phyloP scores from a whole-genome alignment of 306 rosid species.

The Senna tora region DNA sequence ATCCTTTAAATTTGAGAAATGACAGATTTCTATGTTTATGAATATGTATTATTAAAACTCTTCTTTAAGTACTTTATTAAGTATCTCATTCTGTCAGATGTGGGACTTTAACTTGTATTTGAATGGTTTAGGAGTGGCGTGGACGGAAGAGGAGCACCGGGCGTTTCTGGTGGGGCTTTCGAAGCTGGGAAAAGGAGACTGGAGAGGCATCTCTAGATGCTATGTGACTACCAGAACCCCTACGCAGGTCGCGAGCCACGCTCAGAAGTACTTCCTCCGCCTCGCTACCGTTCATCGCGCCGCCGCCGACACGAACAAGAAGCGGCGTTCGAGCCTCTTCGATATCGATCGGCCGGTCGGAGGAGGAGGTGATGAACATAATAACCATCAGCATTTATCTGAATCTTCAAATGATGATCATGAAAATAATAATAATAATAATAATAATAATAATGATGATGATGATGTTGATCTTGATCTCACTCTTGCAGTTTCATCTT shows the following conservation, averaged over 20 bases:
- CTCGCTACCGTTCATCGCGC: slow-evolving; percentile 52
- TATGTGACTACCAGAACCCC: slow-evolving; percentile 79
- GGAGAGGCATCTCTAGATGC: slow-evolving; percentile 74
- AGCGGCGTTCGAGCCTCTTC: slow-evolving; percentile 75
- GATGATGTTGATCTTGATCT: slow-evolving; percentile 73
- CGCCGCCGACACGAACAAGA: slow-evolving; percentile 52
- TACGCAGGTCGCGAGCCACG: slow-evolving; percentile 85
- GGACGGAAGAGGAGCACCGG: slow-evolving; percentile 84
- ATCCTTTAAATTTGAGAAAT: too few species aligned
- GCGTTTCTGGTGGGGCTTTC: slow-evolving; percentile 69
- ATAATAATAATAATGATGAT: too few species aligned
- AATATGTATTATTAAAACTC: too few species aligned
- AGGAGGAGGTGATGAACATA: too few species aligned
- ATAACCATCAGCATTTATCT: too few species aligned
- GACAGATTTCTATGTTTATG: too few species aligned
- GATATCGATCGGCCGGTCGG: slow-evolving; percentile 50
- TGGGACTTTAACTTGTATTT: too few species aligned
- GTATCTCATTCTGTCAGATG: too few species aligned
- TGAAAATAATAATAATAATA: too few species aligned
- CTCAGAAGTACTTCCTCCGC: slow-evolving; percentile 72
- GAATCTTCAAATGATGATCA: too few species aligned
- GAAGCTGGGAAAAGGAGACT: slow-evolving; percentile 79
- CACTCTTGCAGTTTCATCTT: slow-evolving; percentile 54
- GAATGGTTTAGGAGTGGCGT: slow-evolving; percentile 65
- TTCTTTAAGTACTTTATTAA: too few species aligned